Evolutionary conservation across 2,329 filamentous ascomycete species (phyloP).

Genomic region (Teratosphaeria pseudoeucalypti): DNA sequence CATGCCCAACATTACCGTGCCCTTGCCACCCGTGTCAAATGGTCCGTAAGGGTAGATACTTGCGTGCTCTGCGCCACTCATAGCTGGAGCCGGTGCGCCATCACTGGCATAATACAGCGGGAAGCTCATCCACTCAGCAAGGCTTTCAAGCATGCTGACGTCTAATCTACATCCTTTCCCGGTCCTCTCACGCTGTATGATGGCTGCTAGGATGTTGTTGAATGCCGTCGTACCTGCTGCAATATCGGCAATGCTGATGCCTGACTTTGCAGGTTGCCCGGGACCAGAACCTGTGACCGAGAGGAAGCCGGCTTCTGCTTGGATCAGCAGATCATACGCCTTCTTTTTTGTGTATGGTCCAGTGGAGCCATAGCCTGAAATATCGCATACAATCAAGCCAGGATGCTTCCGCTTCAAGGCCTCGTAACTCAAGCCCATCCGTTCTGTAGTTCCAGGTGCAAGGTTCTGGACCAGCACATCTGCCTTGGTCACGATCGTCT

Average conservation of each 20-base stretch:
- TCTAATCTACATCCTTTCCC: constrained; percentile 42
- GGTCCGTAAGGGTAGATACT: constrained; percentile 49
- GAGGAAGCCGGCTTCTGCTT: constrained; percentile 46
- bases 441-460: constrained; percentile 74
- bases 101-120: constrained; percentile 57
- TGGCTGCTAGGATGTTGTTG: constrained; percentile 86
- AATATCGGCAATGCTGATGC: constrained; percentile 88
- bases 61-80: constrained; percentile 44
- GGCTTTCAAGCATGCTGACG: constrained; percentile 48
- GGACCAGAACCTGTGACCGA: constrained; percentile 65
- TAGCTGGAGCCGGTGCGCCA: constrained; percentile 32
- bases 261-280: constrained; percentile 86
- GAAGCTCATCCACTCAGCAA: constrained; percentile 51
- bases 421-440: constrained; percentile 83
- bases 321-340: constrained; percentile 98
- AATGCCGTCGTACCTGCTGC: constrained; percentile 90
- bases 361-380: constrained; percentile 91
- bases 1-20: constrained; percentile 45
- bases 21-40: constrained; percentile 39
- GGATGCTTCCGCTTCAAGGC: constrained; percentile 72
- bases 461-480: constrained; percentile 96
- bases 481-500: constrained; percentile 68
- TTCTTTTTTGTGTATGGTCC: constrained; percentile 82
- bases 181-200: constrained; percentile 50
- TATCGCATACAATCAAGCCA: constrained; percentile 78